Base-by-base conservation (phyloP, 2,329 filamentous ascomycete genomes). In the Hansfordia pulvinata region DNA sequence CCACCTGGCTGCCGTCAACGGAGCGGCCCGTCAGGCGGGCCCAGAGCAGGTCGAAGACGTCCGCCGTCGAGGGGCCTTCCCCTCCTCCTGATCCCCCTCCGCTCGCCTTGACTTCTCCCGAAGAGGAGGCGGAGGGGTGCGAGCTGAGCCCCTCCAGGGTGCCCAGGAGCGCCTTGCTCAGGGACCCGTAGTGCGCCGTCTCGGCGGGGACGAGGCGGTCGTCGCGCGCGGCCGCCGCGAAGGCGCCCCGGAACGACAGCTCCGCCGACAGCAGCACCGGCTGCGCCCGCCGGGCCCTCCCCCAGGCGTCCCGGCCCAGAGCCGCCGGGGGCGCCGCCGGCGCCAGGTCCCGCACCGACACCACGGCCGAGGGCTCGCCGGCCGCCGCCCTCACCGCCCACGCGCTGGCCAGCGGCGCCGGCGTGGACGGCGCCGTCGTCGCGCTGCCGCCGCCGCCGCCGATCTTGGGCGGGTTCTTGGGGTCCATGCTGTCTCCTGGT, bases 121-220 rank as follows among this genome's bases (percentile, higher is more conserved):
- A 19, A 10, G 23, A 6, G 9, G 12, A 14, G 7, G 16, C 13
- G 14, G 23, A 20, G 17, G 17, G 18, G 6, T 18, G 15, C 15
- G 19, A 10, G 23, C 29, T 31, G 13, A 44, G 38, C n/a, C 47
- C 34, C 23, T 52, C 47, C 15, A 75, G 43, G 9, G 53, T 54
- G 14, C 50, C 47, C 17, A 76, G 52, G 10, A 85, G 58, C 0
- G 60, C 58, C 52, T 84, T 83, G 53, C 71, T 75, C 10, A 85
- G 58, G 8, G 56, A 61, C 2, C 80, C 79, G 42, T 86, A 86
- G 53, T 86, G 76, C 14, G 84, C 69, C 3, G 80, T 85, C 43
- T 78, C 78, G n/a, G 52, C 49, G 23, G 70, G 64, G 18, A 24
- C 23, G 14, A 86, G 63, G 7, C 54, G 53, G 51, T 86, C 80